Conservation (phyloP, 2,329 filamentous ascomycete genomes). For the Cyclaneusma minus region DNA sequence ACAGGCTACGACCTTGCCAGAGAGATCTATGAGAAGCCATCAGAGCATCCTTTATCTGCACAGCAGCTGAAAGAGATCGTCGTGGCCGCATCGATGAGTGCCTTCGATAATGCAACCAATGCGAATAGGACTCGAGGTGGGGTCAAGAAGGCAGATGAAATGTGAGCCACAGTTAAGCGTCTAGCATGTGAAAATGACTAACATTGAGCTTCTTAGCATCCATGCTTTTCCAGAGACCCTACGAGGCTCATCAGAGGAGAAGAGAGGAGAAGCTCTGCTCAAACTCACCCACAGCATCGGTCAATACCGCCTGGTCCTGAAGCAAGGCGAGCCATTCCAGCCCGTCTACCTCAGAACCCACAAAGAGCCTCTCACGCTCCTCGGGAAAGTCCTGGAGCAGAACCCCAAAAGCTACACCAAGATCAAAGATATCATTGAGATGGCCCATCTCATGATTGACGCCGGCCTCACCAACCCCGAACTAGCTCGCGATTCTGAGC, state of each 20-base stretch:
- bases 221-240: conserved; percentile 47
- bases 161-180: conserved; percentile 32
- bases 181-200: conserved; percentile 7
- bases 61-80: conserved; percentile 43
- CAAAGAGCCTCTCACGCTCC: conserved; percentile 56
- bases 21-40: conserved; percentile 41
- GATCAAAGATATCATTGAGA: conserved; percentile 55
- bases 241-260: conserved; percentile 31
- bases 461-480: conserved; percentile 30
- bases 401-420: conserved; percentile 61
- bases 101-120: conserved; percentile 73
- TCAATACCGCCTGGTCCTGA: conserved; percentile 62
- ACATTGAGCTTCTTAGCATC: conserved; percentile 28
- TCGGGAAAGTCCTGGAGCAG: conserved; percentile 60
- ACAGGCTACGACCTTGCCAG: conserved; percentile 46
- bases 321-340: conserved; percentile 66
- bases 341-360: conserved; percentile 67
- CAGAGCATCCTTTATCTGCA: conserved; percentile 30
- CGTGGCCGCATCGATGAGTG: conserved; percentile 45
- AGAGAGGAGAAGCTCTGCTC: conserved; percentile 47
- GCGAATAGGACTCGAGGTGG: conserved; percentile 62
- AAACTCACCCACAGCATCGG: conserved; percentile 61
- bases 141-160: conserved; percentile 62
- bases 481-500: conserved; percentile 7
- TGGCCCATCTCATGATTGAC: conserved; percentile 50